phyloP scores from a whole-genome alignment of 345 rosid genomes.

The Hibiscus syriacus region DNA sequence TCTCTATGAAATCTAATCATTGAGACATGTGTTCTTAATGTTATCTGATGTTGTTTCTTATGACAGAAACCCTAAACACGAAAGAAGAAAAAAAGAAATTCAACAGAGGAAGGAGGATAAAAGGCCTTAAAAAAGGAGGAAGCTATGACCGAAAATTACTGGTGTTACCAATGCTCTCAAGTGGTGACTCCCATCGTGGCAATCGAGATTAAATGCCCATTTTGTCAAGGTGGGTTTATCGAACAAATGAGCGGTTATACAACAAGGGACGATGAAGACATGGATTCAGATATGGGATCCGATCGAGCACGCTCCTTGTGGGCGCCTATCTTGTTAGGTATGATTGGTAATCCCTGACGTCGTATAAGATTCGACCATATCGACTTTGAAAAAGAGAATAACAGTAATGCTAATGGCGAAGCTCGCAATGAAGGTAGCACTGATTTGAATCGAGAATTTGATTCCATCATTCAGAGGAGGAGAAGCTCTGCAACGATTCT shows the following conservation, averaged over 20 bases:
- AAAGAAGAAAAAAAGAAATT: background rate
- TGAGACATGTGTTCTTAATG: background rate
- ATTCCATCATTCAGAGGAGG: constrained; percentile 49
- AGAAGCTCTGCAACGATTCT: constrained; percentile 63
- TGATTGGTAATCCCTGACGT: constrained; percentile 61
- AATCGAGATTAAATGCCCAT: no score
- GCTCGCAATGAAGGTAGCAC: constrained; percentile 35
- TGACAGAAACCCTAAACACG: constrained; percentile 11
- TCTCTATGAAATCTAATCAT: background rate
- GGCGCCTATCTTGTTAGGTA: constrained; percentile 80
- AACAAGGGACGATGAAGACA: constrained; percentile 20
- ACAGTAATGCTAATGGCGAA: constrained; percentile 13
- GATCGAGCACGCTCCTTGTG: constrained; percentile 73
- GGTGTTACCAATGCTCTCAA: no score
- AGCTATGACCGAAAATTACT: constrained; percentile 29
- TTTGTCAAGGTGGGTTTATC: constrained; percentile 55
- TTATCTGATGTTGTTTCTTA: background rate
- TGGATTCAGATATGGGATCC: constrained; percentile 60
- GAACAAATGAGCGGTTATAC: constrained; percentile 36
- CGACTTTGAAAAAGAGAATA: constrained; percentile 44
- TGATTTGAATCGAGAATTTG: constrained; percentile 57
- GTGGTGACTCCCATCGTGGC: no score
- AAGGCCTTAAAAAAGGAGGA: constrained; percentile 19
- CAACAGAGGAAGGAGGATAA: background rate
- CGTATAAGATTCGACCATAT: constrained; percentile 45